Evolutionary conservation across 306 rosid species (phyloP), one percentile per base, ranked within the genome.

Genomic region (Elaeagnus macrophylla): DNA sequence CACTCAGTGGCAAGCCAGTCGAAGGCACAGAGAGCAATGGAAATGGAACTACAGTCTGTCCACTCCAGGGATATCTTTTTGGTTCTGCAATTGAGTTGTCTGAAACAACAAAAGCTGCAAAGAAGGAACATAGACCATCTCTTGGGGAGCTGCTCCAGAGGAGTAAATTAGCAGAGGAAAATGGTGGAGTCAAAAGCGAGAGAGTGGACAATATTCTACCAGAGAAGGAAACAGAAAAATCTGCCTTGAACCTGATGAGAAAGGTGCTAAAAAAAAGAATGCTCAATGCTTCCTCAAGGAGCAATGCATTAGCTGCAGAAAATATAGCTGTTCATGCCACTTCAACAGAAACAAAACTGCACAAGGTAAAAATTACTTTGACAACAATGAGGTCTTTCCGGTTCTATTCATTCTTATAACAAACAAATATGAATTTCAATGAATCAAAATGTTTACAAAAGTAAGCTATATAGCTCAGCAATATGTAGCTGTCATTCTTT

Each of bases 71-170:
- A 15, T 89, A 85, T 69, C 95, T 89, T 8, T 85, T 85, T 43
- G 93, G 95, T 47, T 78, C 95, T 32, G 86, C 86, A 2, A 67
- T 75, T 62, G 97, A 82, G 51, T 8, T 80, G 69, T 74, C 91
- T 3, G 88, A 81, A 68, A 88, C 84, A 68, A 72, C 78, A n/a
- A 37, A 71, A 2, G 77, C 62, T 37, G 77, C 79, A 12, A 82
- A 85, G 80, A 80, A 88, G 75, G 99, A 87, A 71, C 77, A 82
- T 17, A 72, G 97, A 61, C 76, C 95, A 12, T 78, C 97, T 37
- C 93, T 89, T 14, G 95, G 89, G 5, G 95, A 82, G 76, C 84
- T 88, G 9, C 85, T 88, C 70, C 94, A 72, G 78, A 80, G 72
- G 64, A 81, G 68, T 61, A 88, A 83, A 65, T 18, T 76, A n/a